These are phyloP conservation scores for Boletus insuetus DNA, from an alignment of 768 basidiomycete genomes.

Conservation along the genomic window DNA sequence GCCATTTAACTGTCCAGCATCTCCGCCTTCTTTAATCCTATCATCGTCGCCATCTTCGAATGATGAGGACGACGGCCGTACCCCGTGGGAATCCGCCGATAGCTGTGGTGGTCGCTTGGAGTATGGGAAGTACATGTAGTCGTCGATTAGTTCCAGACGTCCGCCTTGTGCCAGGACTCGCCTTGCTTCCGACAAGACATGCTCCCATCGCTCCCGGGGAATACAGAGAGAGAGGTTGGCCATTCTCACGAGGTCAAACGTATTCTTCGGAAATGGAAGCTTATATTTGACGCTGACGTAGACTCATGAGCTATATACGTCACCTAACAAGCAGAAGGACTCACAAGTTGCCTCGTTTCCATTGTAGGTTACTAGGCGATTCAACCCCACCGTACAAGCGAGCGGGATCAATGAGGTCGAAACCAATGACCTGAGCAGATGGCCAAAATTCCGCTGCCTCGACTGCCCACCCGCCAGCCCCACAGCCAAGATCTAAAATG, in stretches of 20 bases:
- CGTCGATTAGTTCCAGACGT: conserved; percentile 71
- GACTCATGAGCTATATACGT: conserved; percentile 10
- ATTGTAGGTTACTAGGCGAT: conserved; percentile 40
- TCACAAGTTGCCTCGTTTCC: conserved; percentile 68
- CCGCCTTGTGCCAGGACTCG: conserved; percentile 63
- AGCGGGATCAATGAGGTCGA: conserved; percentile 54
- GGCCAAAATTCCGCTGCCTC: conserved; percentile 65
- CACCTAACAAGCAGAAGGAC: conserved; percentile 25
- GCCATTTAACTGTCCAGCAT: conserved; percentile 8
- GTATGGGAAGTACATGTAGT: conserved; percentile 65
- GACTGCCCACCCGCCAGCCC: conserved; percentile 64
- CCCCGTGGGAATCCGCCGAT: neutral
- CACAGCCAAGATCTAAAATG: conserved; percentile 77
- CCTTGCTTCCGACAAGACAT: conserved; percentile 54
- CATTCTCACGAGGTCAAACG: conserved; percentile 74
- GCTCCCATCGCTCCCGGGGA: conserved; percentile 58
- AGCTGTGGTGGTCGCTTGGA: conserved; percentile 30
- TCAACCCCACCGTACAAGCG: conserved; percentile 34
- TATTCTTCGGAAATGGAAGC: conserved; percentile 59
- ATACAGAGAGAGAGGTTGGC: conserved; percentile 64
- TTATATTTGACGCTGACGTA: conserved; percentile 46
- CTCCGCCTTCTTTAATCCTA: conserved; percentile 19
- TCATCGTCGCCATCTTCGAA: conserved; percentile 22
- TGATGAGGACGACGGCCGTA: conserved; percentile 12
- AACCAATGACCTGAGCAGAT: conserved; percentile 54